Base-by-base conservation (phyloP, 768 basidiomycete species). In the Lactarius psammicola region DNA sequence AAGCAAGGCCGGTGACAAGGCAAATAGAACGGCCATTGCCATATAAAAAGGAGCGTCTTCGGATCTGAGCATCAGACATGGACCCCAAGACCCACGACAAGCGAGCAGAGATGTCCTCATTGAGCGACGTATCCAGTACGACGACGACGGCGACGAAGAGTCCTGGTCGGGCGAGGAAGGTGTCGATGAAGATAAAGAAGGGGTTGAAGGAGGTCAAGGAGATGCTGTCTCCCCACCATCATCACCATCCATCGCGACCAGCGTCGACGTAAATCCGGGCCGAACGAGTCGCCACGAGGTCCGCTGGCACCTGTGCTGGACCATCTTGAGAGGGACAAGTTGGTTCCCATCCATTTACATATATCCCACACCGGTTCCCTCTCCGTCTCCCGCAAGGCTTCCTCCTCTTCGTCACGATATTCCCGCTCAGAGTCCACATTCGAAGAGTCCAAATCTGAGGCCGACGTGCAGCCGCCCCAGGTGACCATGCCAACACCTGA, bases 321-420 rank as follows among this genome's bases (percentile, higher is more conserved):
- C 49, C 66, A 38, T 17, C 62, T 67, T 0, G 66, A 67, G 42
- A 53, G n/a, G 42, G 23, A 30, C 26, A 58, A 59, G 23, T 66
- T 68, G 69, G 59, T 71, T 71, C 69, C 67, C 68, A 65, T 69
- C 71, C 66, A 73, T 73, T 56, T 70, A 71, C 54, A 71, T 72
- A 67, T 70, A 73, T 60, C 65, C 71, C 64, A 68, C 71, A 20
- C 65, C 73, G 80, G 61, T 82, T 80, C 72, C 80, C 78, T 68
- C 82, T 80, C 74, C 74, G 69, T 68, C 78, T 79, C 67, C 78
- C 80, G 5, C 74, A 73, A 36, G 79, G 78, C 4, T 71, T 84
- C 64, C 74, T 77, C 60, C 44, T 60, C 64, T 31, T 59, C 65
- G 3, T 38, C 36, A 17, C 36, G 36, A 11, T 63, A 60, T 28